Conservation (phyloP, 1,139 yeast genomes). For the Eremothecium cymbalariae region DNA sequence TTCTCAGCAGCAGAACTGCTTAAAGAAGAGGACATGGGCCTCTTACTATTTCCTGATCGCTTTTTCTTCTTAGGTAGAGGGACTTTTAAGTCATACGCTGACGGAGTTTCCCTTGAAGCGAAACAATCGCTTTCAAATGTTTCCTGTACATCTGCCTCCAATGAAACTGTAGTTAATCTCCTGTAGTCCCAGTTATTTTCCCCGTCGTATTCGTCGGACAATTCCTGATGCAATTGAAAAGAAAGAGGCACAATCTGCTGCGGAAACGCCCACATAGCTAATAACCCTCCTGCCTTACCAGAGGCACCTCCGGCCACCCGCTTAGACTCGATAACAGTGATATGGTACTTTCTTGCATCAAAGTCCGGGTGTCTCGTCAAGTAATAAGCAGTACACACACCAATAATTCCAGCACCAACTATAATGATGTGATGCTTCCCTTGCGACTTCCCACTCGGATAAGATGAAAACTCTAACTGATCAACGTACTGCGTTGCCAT, state of each 20-base stretch:
- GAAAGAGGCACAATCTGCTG: constrained; percentile 87
- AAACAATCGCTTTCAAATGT: constrained; percentile 12
- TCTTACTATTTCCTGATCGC: no score
- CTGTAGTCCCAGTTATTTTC: constrained; percentile 88
- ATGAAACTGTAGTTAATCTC: constrained; percentile 73
- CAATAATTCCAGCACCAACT: constrained; percentile 93
- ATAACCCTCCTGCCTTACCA: constrained; percentile 93
- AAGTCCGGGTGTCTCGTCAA: constrained; percentile 75
- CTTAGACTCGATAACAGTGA: constrained; percentile 82
- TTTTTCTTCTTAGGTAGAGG: constrained; percentile 13
- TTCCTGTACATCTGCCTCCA: constrained; percentile 68
- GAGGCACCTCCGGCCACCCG: constrained; percentile 97
- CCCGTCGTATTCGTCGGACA: constrained; percentile 73
- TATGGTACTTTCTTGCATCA: constrained; percentile 62
- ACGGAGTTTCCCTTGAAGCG: background rate
- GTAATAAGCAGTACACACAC: constrained; percentile 90
- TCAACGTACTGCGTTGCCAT: constrained; percentile 18
- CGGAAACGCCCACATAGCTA: constrained; percentile 96
- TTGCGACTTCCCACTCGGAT: constrained; percentile 49
- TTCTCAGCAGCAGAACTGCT: no score
- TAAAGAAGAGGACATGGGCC: no score
- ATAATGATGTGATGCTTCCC: constrained; percentile 64
- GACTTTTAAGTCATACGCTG: constrained; percentile 10
- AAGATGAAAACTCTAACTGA: constrained; percentile 34
- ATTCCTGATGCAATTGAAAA: constrained; percentile 75